Evolutionary conservation across 139 green algal species (phyloP), one percentile per base, ranked within the genome.

Genomic region (Diplosphaera chodatii): DNA sequence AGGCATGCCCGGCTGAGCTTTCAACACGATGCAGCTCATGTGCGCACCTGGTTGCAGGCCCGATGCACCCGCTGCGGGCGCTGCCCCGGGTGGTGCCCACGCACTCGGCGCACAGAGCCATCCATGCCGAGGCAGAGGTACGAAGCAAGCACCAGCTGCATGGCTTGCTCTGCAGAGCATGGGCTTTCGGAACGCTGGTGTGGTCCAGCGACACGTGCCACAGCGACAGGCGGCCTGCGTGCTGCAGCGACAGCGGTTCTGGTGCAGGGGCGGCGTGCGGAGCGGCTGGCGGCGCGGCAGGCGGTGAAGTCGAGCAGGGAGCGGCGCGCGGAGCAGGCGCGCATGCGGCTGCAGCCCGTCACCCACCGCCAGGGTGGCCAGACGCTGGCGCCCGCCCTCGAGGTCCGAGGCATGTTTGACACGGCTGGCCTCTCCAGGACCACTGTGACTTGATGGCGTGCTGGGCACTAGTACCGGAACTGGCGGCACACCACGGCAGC

Each of bases 301-400:
- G 33, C 41, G 15, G 27, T 76, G 21, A 56, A 59, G 27, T 21
- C 32, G 20, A 73, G 76, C 70, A 81, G 72, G 2, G 40, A 68
- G 22, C 29, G 70, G 29, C 8, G 25, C 18, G 67, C 32, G 28
- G 70, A 72, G 72, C 62, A 69, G 55, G 65, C 82, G 64, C 69
- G 66, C 41, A 76, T 64, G 55, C 80, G 86, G 32, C 78, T 94
- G 71, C 75, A 78, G 40, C 89, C 89, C 41, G 80, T 94, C 63
- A 92, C 89, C 0, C 85, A 94, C 73, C 78, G 84, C n/a, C 74
- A 80, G 66, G 82, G 75, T 31, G 70, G 68, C 40, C 80, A 86
- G 62, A 92, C 86, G 0, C 81, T 94, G 31, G 83, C 86, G 16
- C 84, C 81, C 4, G 70, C 87, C 15, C 33, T 93, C 33, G 78